These are phyloP conservation scores for Scheffersomyces segobiensis DNA, from an alignment of 1,139 yeast species.

Conservation along the genomic window DNA sequence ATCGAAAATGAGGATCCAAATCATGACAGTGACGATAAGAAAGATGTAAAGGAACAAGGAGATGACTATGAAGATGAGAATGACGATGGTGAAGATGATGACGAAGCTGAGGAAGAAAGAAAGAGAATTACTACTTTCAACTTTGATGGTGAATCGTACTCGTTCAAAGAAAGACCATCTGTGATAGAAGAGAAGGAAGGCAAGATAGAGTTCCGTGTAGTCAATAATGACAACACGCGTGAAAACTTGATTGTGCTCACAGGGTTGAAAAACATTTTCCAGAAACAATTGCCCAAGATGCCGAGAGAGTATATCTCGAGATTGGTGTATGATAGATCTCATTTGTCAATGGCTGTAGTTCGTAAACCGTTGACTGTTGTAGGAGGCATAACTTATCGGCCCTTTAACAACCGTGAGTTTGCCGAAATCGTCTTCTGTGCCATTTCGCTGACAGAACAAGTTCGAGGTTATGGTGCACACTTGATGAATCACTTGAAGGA, in stretches of 20 bases:
- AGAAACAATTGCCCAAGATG: slow-evolving; percentile 97
- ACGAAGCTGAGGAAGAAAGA: slow-evolving; percentile 55
- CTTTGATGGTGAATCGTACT: slow-evolving; percentile 76
- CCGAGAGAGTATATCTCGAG: slow-evolving; percentile 96
- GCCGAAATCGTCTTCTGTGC: slow-evolving; percentile 99
- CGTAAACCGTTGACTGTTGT: slow-evolving; percentile 92
- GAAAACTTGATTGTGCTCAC: slow-evolving; percentile 91
- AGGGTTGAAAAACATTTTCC: slow-evolving; percentile 93
- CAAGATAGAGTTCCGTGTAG: slow-evolving; percentile 90
- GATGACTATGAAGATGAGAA: slow-evolving; percentile 20
- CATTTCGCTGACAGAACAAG: slow-evolving; percentile 95
- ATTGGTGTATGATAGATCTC: slow-evolving; percentile 90
- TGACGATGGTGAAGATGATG: slow-evolving; percentile 46
- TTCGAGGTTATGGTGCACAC: slow-evolving; percentile 97
- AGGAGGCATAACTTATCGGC: slow-evolving; percentile 96
- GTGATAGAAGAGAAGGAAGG: slow-evolving; percentile 92
- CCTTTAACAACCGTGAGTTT: slow-evolving; percentile 85
- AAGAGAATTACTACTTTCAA: slow-evolving; percentile 41
- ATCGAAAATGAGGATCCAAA: slow-evolving; percentile 10
- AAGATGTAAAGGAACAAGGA: slow-evolving; percentile 27
- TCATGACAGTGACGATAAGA: slow-evolving; percentile 14
- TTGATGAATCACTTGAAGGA: slow-evolving; percentile 96
- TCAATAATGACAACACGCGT: slow-evolving; percentile 85
- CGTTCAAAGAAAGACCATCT: slow-evolving; percentile 89
- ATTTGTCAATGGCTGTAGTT: slow-evolving; percentile 93